Conservation (phyloP, 495 filamentous ascomycete genomes). For the Bacidia gigantensis region DNA sequence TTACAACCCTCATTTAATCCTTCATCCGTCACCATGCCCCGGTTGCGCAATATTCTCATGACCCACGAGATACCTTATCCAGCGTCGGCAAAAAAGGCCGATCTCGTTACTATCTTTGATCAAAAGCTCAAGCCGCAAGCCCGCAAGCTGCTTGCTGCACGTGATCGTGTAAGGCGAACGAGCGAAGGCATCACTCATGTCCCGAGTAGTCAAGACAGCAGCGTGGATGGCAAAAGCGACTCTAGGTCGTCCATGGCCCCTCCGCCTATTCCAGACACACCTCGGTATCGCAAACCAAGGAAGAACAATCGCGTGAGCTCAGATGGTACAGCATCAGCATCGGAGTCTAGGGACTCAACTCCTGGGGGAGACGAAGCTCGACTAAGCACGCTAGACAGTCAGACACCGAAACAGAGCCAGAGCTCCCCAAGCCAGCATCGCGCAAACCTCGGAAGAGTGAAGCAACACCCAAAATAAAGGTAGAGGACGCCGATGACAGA, state of each 20-base stretch:
- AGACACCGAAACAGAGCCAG: constrained; percentile 36
- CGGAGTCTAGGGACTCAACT: constrained; percentile 21
- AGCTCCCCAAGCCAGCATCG: constrained; percentile 29
- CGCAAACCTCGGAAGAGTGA: constrained; percentile 44
- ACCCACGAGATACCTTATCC: constrained; percentile 74
- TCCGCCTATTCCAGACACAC: constrained; percentile 30
- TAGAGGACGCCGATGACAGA: constrained; percentile 26
- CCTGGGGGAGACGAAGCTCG: constrained; percentile 26
- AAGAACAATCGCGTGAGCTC: constrained; percentile 29
- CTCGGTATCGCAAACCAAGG: constrained; percentile 28
- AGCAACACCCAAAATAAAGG: constrained; percentile 30
- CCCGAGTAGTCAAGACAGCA: constrained; percentile 41
- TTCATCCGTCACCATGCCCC: constrained; percentile 64
- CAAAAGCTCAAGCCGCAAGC: constrained; percentile 65
- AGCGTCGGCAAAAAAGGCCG: constrained; percentile 72
- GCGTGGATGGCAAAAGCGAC: constrained; percentile 30
- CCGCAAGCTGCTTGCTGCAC: constrained; percentile 55
- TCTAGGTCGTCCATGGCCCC: constrained; percentile 31
- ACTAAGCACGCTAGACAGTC: constrained; percentile 42
- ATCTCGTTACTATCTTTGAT: constrained; percentile 74
- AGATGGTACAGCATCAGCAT: constrained; percentile 28
- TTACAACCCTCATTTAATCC: constrained; percentile 77
- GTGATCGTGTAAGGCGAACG: constrained; percentile 61
- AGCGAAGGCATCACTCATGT: constrained; percentile 76
- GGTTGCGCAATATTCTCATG: constrained; percentile 77